Evolutionary conservation across 2,329 filamentous ascomycete species (phyloP), one percentile per base, ranked within the genome.

Genomic region (Thielaviopsis euricoi): DNA sequence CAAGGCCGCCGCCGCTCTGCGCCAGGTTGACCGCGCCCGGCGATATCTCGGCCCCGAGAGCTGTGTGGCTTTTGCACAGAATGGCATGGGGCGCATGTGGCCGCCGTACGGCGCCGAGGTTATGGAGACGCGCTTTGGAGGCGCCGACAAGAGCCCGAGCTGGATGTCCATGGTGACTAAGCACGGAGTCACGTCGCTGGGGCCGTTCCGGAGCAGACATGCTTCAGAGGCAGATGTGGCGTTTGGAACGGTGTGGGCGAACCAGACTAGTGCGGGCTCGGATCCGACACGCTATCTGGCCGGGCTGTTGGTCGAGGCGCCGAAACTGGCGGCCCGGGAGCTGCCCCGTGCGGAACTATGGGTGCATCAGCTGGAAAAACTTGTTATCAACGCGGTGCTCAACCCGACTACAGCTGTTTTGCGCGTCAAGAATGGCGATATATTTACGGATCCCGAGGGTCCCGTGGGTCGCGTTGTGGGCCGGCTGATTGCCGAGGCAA

Each of bases 371-470:
- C 77, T 96, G 2, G 87, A 95, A 65, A 96, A 95, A 68, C 74
- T 96, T 1, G 85, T 86, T 0, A 75, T 90, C 55, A 95, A 95
- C 66, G 76, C 81, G 40, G 74, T 90, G 33, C 81, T 96, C 64
- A 94, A 95, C 66, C 88, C 91, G 0, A 71, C 96, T n/a, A 93
- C 88, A 0, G 85, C 84, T 0, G 71, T 96, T 10, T 74, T 93
- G 58, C 77, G 86, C 57, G 85, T 83, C 66, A 80, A 80, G 61
- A 96, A 96, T 64, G 89, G 89, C n/a, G 76, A 77, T 5, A 68
- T 96, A 0, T 81, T 95, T 17, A 15, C 48, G 17, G 79, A 82
- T 61, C 74, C 75, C 60, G 62, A 65, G 7, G 65, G 68, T 10
- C 69, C 74, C 15, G 66, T 87, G 17, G 76, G 76, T 0, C 74